phyloP scores from a whole-genome alignment of 1,139 yeast genomes.

The Nakaseomyces kungkrabaensis region DNA sequence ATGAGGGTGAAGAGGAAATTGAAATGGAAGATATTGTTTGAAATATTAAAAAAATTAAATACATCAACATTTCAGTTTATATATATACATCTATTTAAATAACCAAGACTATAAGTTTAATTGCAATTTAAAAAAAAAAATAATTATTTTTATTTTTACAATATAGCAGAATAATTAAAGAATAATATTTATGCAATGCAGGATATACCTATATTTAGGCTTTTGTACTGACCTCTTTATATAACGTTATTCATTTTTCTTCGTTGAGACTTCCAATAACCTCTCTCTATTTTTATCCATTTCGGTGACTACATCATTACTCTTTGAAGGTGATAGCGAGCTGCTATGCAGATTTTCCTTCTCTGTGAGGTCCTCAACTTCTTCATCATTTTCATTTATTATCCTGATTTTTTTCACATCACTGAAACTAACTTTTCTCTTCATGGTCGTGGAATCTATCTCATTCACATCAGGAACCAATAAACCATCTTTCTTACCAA shows the following conservation, averaged over 20 bases:
- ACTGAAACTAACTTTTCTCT: slow-evolving; percentile 25
- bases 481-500: slow-evolving; percentile 2
- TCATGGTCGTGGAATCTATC: slow-evolving; percentile 6
- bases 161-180: background rate
- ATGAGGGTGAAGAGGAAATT: slow-evolving; percentile 32
- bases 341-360: background rate
- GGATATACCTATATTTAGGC: no score
- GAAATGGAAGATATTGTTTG: slow-evolving; percentile 36
- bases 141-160: no score
- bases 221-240: background rate
- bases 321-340: background rate
- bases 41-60: background rate
- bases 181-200: background rate
- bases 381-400: slow-evolving; percentile 5
- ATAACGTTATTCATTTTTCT: background rate
- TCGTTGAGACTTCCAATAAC: background rate
- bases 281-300: background rate
- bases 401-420: slow-evolving; percentile 21
- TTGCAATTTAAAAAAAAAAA: background rate
- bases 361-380: slow-evolving; percentile 1
- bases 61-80: no score
- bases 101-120: background rate
- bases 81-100: background rate
- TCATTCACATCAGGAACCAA: slow-evolving; percentile 1
- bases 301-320: background rate